Conservation (phyloP, 768 basidiomycete species). For the Trametes cubensis region DNA sequence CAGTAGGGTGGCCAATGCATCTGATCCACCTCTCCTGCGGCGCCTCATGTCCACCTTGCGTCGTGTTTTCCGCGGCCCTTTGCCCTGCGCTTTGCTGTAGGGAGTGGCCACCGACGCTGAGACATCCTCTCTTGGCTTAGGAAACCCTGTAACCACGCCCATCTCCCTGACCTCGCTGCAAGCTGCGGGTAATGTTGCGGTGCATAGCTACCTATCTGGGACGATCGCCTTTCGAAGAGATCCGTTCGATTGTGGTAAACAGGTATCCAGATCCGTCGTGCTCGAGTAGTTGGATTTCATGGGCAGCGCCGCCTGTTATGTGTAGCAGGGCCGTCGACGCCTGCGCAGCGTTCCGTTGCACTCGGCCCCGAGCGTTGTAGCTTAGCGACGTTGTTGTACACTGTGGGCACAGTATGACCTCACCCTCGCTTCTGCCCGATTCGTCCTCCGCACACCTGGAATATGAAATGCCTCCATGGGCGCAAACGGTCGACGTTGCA, state of each 20-base stretch:
- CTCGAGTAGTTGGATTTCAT: slow-evolving; percentile 1
- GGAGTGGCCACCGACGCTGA: slow-evolving; percentile 2
- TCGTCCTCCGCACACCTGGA: neutral
- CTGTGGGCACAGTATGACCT: slow-evolving; percentile 6
- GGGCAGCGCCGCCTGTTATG: slow-evolving; percentile 4
- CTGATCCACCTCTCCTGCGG: slow-evolving; percentile 2
- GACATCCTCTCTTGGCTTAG: slow-evolving; percentile 7
- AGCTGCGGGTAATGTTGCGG: slow-evolving; percentile 9
- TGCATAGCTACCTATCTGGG: slow-evolving; percentile 16
- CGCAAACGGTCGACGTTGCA: slow-evolving; percentile 24
- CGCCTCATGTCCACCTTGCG: slow-evolving; percentile 18
- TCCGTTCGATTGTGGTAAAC: slow-evolving; percentile 12
- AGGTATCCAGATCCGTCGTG: neutral
- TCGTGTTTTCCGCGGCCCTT: slow-evolving; percentile 9
- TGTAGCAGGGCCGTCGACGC: neutral
- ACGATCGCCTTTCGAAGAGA: slow-evolving; percentile 15
- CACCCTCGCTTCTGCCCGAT: neutral
- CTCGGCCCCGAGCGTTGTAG: slow-evolving; percentile 16
- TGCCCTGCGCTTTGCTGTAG: slow-evolving; percentile 15
- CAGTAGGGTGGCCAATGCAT: neutral
- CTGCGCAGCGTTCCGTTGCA: slow-evolving; percentile 7
- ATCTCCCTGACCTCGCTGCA: slow-evolving; percentile 13
- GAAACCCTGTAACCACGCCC: slow-evolving; percentile 19
- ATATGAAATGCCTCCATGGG: slow-evolving; percentile 6
- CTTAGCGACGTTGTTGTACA: slow-evolving; percentile 12